Evolutionary conservation across 129 eudicot species (phyloP).

Genomic region (Escallonia herrerae): DNA sequence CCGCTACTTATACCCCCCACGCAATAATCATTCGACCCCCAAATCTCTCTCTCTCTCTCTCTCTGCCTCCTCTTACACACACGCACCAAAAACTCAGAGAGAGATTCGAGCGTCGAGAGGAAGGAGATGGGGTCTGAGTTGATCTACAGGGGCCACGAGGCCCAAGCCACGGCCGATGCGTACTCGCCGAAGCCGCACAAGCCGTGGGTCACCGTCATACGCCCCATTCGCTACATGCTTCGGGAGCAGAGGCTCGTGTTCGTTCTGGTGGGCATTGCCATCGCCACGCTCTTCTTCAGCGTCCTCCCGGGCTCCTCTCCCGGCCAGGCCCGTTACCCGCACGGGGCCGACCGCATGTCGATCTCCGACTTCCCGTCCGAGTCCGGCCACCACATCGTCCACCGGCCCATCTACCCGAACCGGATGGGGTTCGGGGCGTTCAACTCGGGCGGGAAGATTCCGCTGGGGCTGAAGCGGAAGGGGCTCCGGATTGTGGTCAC

Average conservation of each 20-base stretch:
- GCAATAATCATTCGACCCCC: not conserved
- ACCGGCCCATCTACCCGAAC: conserved; percentile 21
- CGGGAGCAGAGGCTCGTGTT: conserved; percentile 74
- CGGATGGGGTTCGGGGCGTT: conserved; percentile 31
- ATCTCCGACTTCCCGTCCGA: conserved; percentile 9
- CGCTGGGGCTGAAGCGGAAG: conserved; percentile 64
- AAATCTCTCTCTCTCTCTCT: too few species aligned
- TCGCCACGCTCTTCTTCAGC: conserved; percentile 52
- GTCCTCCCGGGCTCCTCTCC: conserved; percentile 24
- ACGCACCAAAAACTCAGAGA: conserved; percentile 6
- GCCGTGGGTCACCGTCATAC: conserved; percentile 44
- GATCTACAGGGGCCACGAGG: conserved; percentile 60
- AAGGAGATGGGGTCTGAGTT: conserved; percentile 54
- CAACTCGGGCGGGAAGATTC: conserved; percentile 59
- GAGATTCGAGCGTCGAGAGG: not conserved
- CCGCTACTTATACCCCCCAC: conserved; percentile 5
- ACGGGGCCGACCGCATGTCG: not conserved
- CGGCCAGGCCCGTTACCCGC: conserved; percentile 1
- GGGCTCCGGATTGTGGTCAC: conserved; percentile 75
- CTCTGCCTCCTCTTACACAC: not conserved
- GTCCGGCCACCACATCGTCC: conserved; percentile 12
- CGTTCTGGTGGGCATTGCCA: conserved; percentile 57
- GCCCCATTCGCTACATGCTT: conserved; percentile 51
- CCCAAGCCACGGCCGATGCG: conserved; percentile 28
- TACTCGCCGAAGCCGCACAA: conserved; percentile 57